Conservation (phyloP, 2,329 filamentous ascomycete genomes). For the Pyricularia sp. region DNA sequence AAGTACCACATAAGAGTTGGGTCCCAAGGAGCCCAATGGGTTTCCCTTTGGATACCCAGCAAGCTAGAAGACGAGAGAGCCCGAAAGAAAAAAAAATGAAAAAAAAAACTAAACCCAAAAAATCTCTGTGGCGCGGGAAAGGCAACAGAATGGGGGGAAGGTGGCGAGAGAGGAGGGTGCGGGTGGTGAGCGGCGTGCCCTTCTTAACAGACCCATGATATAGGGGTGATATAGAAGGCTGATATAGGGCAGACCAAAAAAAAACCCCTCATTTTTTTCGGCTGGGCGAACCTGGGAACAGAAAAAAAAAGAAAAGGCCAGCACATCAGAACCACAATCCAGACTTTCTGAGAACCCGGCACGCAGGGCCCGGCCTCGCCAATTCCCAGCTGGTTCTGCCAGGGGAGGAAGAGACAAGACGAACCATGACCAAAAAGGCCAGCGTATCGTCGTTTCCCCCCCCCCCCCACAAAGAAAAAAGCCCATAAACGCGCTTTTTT, state of each 20-base stretch:
- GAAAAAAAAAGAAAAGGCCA: neutral
- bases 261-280: neutral
- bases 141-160: neutral
- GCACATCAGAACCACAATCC: neutral
- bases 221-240: neutral
- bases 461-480: neutral
- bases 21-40: too few relatives aligned
- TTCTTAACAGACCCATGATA: neutral
- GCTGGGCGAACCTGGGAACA: neutral
- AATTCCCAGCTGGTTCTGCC: neutral
- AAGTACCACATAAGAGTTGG: too few relatives aligned
- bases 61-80: neutral
- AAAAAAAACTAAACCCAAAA: neutral
- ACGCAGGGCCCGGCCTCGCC: too few relatives aligned
- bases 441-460: neutral
- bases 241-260: neutral
- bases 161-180: neutral
- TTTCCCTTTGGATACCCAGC: too few relatives aligned
- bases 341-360: neutral
- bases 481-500: too few relatives aligned
- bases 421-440: neutral
- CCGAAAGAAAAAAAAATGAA: neutral
- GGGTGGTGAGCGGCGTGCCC: neutral
- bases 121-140: neutral
- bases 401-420: neutral